These are phyloP conservation scores for Pichia sp. DNA, from an alignment of 1,139 yeast species.

Conservation along the genomic window DNA sequence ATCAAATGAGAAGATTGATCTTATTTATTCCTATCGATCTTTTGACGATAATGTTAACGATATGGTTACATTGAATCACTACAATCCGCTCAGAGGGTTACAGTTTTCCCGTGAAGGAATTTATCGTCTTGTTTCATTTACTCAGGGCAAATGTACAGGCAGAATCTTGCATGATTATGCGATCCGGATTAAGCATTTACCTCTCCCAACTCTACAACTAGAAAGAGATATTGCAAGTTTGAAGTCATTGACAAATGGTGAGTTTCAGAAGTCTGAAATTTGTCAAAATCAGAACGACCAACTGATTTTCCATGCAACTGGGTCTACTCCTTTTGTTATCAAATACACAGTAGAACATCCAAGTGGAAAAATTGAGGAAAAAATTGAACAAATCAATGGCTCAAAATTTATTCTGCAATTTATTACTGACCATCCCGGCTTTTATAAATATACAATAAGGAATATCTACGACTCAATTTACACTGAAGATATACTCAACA, in stretches of 20 bases:
- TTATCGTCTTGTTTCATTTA: constrained; percentile 55
- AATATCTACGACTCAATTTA: constrained; percentile 68
- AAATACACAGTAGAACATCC: constrained; percentile 66
- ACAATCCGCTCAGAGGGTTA: constrained; percentile 37
- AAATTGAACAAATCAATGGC: constrained; percentile 49
- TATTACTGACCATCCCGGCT: constrained; percentile 42
- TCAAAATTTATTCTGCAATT: constrained; percentile 40
- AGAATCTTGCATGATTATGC: constrained; percentile 37
- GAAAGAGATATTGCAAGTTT: constrained; percentile 16
- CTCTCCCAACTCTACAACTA: constrained; percentile 49
- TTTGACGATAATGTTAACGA: constrained; percentile 28
- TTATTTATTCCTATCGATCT: constrained; percentile 39
- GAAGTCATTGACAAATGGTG: not conserved
- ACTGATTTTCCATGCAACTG: constrained; percentile 49
- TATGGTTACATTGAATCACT: constrained; percentile 20
- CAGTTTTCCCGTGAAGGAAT: constrained; percentile 55
- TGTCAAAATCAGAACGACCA: constrained; percentile 27
- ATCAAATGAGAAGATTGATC: constrained; percentile 43
- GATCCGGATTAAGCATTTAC: constrained; percentile 47
- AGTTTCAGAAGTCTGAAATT: constrained; percentile 15
- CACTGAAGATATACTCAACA: constrained; percentile 41
- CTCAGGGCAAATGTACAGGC: constrained; percentile 71
- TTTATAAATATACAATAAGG: constrained; percentile 56
- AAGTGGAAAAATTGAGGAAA: constrained; percentile 41
- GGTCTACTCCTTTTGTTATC: constrained; percentile 70